Base-by-base conservation (phyloP, 2,329 filamentous ascomycete species). In the Neoascochyta sp. region DNA sequence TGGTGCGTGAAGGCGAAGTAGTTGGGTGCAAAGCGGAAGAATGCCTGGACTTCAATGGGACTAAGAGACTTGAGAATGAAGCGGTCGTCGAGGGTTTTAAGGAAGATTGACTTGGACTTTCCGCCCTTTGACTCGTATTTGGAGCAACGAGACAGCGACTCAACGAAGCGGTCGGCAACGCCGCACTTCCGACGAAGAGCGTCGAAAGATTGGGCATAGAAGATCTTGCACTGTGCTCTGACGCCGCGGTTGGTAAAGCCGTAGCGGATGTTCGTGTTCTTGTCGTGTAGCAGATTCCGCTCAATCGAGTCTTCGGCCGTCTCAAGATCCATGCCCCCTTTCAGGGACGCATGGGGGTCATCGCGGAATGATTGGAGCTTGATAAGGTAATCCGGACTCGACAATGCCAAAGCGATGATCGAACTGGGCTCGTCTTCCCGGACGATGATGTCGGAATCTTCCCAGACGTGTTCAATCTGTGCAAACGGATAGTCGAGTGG, bases 111-210 rank as follows among this genome's bases (percentile, higher is more conserved):
- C 58, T 95, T 95, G 2, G 90, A 95, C 66, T 98, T 98, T 45
- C 92, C 92, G 14, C 92, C 93, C 58, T 94, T 94, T 3, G 87
- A 95, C 64, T 98, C 92, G 86, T 90, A 98, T 62, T 96, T 95
- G 12, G 94, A 75, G 64, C 93, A 98, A 12, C 92, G 80, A 6
- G 92, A 96, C 13, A 98, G 70, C 1, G 89, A 95, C 59, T 98
- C 92, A 15, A 96, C 81, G 45, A 98, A 94, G 19, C 92, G 84
- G 55, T 96, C 89, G 1, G 87, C 81, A 7, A 95, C 84, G 10
- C 90, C 90, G 45, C 90, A 96, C 63, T 95, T 95, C 34, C 86
- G 78, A 33, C 92, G 80, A 21, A 98, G 74, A 3, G 92, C 92
- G 64, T 98, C 92, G 50, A 98, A 98, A 43, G 95, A 92, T 61